Base-by-base conservation (phyloP, 805 yeast species). In the Schwanniomyces vanrijiae region DNA sequence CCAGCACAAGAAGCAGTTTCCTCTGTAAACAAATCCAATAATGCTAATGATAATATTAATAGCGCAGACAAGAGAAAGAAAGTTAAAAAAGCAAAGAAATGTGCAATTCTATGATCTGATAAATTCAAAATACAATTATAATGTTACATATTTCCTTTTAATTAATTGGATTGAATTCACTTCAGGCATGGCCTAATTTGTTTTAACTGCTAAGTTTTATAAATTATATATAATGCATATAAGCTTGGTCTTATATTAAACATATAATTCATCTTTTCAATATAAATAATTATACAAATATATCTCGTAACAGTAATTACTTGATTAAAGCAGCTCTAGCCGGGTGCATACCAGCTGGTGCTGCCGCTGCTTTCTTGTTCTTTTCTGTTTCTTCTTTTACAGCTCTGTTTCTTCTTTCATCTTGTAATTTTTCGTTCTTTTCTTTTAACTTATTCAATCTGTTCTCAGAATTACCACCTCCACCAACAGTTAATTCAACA, bases 401-500 rank as follows among this genome's bases (percentile, higher is more conserved):
- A 38, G 83, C 75, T 58, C 84, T 79, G 34, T 75, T 79, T 48
- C 71, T 77, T 56, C 95, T 78, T 60, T 91, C 96, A 22, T 76
- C 84, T 38, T 77, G 78, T 56, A 91, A 69, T 58, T 84, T 84
- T 39, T 80, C 85, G 64, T 92, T 92, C 75, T 92, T 92, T 42
- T 78, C 80, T 59, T 82, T 81, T 56, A 94, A 76, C 67, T 94
- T 94, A 46, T 80, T 45, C 31, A 81, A 56, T 59, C 95, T 72
- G 37, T 71, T 76, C 48, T 77, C 71, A 8, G 95, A 83, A 64
- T 92, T 92, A 47, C 97, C 97, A 41, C 99, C 99, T 37, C 99
- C 99, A 47, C 99, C 99, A 43, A 90, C 99, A 2, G 98, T 94
- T 57, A 94, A 76, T 65, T 94, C 99, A 29, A 94, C 97, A 61